Conservation (phyloP, 306 rosid genomes). For the Cotoneaster glaucophyllus region DNA sequence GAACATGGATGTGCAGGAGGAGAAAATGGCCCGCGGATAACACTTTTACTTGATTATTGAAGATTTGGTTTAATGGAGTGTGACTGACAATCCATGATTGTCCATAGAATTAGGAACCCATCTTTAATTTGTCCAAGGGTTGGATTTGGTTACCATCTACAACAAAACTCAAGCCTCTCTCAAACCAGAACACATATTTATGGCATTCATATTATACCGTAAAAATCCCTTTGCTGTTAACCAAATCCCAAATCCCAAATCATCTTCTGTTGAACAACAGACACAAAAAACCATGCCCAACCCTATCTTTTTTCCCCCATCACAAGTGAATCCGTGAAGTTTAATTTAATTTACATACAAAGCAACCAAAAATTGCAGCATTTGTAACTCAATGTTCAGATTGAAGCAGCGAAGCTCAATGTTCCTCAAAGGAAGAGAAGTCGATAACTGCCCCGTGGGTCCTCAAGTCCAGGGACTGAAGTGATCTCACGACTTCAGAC, state of each 20-base stretch:
- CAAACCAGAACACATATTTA: neutral
- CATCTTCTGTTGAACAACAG: neutral
- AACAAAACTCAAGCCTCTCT: neutral
- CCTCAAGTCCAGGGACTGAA: constrained; percentile 51
- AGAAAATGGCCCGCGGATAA: too few species aligned
- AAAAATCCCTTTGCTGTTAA: neutral
- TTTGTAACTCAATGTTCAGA: constrained; percentile 23
- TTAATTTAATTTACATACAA: neutral
- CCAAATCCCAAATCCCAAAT: neutral
- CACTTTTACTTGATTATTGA: too few species aligned
- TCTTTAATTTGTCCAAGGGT: neutral
- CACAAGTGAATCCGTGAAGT: neutral
- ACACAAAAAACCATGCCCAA: constrained; percentile 2
- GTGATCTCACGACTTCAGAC: constrained; percentile 62
- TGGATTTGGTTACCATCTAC: neutral
- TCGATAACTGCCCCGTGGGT: constrained; percentile 26
- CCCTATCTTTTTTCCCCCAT: neutral
- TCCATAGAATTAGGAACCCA: neutral
- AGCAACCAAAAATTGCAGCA: neutral
- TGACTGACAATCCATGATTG: neutral
- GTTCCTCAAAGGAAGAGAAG: constrained; percentile 35
- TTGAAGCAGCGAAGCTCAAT: constrained; percentile 26
- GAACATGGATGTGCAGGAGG: neutral
- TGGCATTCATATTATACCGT: neutral
- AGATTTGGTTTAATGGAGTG: too few species aligned